Base-by-base conservation (phyloP, 768 basidiomycete species). In the Termitomyces sp. region DNA sequence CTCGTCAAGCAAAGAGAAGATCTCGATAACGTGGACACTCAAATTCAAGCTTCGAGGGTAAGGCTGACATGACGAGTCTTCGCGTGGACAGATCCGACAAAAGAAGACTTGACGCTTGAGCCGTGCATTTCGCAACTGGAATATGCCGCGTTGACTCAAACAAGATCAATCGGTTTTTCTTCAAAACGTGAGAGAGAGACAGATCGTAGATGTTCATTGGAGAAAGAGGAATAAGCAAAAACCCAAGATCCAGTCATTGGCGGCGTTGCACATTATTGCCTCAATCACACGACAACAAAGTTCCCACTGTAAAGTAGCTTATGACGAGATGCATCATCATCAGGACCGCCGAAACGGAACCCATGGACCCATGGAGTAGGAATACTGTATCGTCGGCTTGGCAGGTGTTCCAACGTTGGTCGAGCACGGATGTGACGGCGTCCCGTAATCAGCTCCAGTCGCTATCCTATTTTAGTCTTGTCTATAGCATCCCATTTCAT, bases 291-390 rank as follows among this genome's bases (percentile, higher is more conserved):
- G 55, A 44, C 56, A 61, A 45, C 36, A 41, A 44, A 53, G 42
- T 36, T 46, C 16, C 34, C 12, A 24, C 24, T 27, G 11, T 13
- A 37, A 46, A 36, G 39, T 1, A 54, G 37, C 31, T 34, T 54
- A 12, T 18, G 52, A 41, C 20, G 41, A 42, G 41, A 53, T 34
- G 34, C 33, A 39, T 54, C 42, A 45, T 31, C 22, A 54, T 37
- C 47, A 45, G 34, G 41, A 49, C 34, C n/a, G 24, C 34, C 42
- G 39, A 20, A 57, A 11, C 18, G 20, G 41, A 50, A 42, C 22
- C 49, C 58, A 30, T 63, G 62, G 57, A 51, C 53, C 59, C 59
- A 58, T 52, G 59, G 62, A 53, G 24, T 37, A 50, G n/a, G 59
- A 49, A 41, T 52, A 30, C 37, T 34, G 15, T 33, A 22, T 48